A percentile compares a stretch with the other conserved stretches of the same genome.
Evolutionary conservation across 805 yeast species (phyloP).

Genomic region (Lachancea cidri): DNA sequence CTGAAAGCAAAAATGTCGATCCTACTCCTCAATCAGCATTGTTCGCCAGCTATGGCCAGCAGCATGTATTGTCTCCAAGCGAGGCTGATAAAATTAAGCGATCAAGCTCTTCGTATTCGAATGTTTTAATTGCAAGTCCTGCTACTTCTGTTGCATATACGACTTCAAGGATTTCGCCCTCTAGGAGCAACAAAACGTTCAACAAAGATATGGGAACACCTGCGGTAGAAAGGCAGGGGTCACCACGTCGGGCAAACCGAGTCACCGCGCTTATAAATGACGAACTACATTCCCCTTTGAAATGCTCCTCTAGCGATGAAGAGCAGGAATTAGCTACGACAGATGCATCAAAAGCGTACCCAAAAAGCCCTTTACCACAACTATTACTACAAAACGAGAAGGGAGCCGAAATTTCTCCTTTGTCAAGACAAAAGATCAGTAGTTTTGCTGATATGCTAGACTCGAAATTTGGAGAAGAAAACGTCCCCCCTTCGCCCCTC

Average conservation of each 20-base stretch:
- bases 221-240: slow-evolving; percentile 7
- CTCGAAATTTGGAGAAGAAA: slow-evolving; percentile 17
- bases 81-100: slow-evolving; percentile 6
- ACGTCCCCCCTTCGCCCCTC: neutral
- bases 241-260: slow-evolving; percentile 28
- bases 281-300: slow-evolving; percentile 31
- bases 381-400: slow-evolving; percentile 5
- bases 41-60: neutral
- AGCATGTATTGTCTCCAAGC: slow-evolving; percentile 3
- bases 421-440: slow-evolving; percentile 24
- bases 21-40: neutral
- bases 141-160: slow-evolving; percentile 34
- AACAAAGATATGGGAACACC: slow-evolving; percentile 11
- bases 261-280: slow-evolving; percentile 31
- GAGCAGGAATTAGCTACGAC: slow-evolving; percentile 2
- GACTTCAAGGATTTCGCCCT: slow-evolving; percentile 33
- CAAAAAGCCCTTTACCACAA: slow-evolving; percentile 7
- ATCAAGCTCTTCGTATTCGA: slow-evolving; percentile 7
- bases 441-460: slow-evolving; percentile 26
- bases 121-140: slow-evolving; percentile 20
- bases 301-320: slow-evolving; percentile 10
- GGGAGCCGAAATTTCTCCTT: slow-evolving; percentile 26
- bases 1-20: neutral
- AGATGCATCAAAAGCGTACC: slow-evolving; percentile 1
- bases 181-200: slow-evolving; percentile 3